These are phyloP conservation scores for Xylariales sp. DNA, from an alignment of 2,329 filamentous ascomycete genomes.

Conservation along the genomic window DNA sequence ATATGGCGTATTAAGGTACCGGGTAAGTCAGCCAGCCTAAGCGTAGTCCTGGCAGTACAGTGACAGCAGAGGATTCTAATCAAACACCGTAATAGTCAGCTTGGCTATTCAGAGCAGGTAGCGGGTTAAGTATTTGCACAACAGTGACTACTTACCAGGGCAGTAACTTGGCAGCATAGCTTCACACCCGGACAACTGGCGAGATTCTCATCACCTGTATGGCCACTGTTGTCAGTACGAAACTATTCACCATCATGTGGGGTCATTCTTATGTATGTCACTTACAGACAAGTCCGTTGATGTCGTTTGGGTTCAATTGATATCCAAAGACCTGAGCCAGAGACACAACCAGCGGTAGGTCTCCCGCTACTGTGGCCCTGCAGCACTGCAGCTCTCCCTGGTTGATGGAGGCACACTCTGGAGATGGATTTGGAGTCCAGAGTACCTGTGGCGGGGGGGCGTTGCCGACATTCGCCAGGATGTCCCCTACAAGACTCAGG, in stretches of 20 bases:
- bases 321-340: conserved; percentile 23
- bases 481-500: no score
- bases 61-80: conserved; percentile 25
- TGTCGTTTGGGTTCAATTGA: conserved; percentile 21
- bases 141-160: conserved; percentile 16
- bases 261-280: conserved; percentile 1
- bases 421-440: conserved; percentile 18
- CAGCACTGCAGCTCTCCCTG: conserved; percentile 24
- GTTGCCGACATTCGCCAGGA: conserved; percentile 16
- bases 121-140: no score
- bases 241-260: neutral
- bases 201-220: conserved; percentile 18
- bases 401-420: conserved; percentile 21
- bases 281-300: conserved; percentile 25
- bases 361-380: conserved; percentile 19
- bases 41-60: conserved; percentile 21
- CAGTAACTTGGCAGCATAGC: conserved; percentile 25
- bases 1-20: neutral
- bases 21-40: neutral
- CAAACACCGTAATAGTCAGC: conserved; percentile 1
- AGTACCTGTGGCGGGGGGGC: conserved; percentile 18
- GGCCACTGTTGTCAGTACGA: neutral
- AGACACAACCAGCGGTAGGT: conserved; percentile 21
- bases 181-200: conserved; percentile 22
- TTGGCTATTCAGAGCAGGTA: no score